A percentile compares a stretch with the other conserved stretches of the same genome.
Evolutionary conservation across 1,139 yeast species (phyloP).

Genomic region (Lodderomyces beijingensis): DNA sequence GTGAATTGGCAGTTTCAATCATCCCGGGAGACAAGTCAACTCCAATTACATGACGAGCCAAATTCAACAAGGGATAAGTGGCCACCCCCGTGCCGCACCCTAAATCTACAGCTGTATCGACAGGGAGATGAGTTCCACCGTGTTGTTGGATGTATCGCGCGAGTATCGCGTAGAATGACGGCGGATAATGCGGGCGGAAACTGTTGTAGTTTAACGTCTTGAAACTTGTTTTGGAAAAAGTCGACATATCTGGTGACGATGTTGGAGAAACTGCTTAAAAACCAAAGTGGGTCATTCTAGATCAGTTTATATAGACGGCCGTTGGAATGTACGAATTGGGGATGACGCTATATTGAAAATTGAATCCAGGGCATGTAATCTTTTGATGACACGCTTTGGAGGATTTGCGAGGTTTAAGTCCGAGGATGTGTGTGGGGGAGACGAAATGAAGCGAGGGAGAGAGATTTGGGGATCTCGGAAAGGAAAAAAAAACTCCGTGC

Average conservation of each 20-base stretch:
- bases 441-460: no score
- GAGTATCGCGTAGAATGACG: conserved; percentile 45
- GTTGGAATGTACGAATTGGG: no score
- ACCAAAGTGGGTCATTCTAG: no score
- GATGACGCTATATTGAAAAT: no score
- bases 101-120: conserved; percentile 26
- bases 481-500: no score
- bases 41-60: conserved; percentile 29
- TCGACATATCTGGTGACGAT: conserved; percentile 53
- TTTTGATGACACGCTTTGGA: no score
- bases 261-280: no score
- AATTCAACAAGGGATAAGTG: conserved; percentile 32
- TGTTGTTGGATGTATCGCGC: conserved; percentile 20
- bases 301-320: no score
- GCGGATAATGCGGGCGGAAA: conserved; percentile 67
- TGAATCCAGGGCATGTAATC: no score
- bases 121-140: conserved; percentile 14
- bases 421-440: no score
- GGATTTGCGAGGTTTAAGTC: no score
- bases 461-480: no score
- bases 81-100: conserved; percentile 45
- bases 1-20: conserved; percentile 32
- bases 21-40: conserved; percentile 32
- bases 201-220: conserved; percentile 54
- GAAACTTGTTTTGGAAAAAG: conserved; percentile 58